Conservation (phyloP, 208 protist species). For the Trypanosoma avium region DNA sequence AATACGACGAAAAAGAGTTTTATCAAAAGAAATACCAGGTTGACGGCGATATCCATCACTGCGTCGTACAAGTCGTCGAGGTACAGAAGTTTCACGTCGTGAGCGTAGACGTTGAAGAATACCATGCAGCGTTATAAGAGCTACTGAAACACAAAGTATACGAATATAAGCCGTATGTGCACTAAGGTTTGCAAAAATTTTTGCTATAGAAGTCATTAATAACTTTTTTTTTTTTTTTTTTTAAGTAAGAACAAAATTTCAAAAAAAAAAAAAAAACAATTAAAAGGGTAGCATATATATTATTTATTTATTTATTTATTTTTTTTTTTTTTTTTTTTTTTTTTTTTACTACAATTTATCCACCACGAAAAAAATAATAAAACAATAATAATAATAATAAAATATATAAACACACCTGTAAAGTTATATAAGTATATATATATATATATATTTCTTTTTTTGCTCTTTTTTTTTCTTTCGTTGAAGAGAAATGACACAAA, state of each 20-base stretch:
- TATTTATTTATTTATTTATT: not conserved
- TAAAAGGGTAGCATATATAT: too few species aligned
- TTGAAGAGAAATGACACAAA: not conserved
- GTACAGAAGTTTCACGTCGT: not conserved
- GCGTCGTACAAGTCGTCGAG: constrained; percentile 3
- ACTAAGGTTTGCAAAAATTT: not conserved
- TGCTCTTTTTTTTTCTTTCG: constrained; percentile 9
- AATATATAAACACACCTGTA: constrained; percentile 2
- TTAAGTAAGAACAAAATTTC: not conserved
- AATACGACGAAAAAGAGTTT: constrained; percentile 56
- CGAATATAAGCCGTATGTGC: constrained; percentile 2
- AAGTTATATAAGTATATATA: constrained; percentile 16
- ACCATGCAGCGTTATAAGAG: not conserved
- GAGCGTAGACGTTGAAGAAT: not conserved
- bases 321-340: not conserved
- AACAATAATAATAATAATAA: not conserved
- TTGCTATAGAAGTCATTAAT: not conserved
- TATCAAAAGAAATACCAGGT: constrained; percentile 29
- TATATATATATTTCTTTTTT: constrained; percentile 25
- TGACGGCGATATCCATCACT: not conserved
- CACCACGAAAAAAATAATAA: too few species aligned
- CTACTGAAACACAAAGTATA: constrained; percentile 5
- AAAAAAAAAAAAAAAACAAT: constrained; percentile 25
- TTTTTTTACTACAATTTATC: not conserved
- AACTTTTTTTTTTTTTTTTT: constrained; percentile 18